Conservation (phyloP, 2,329 filamentous ascomycete species). For the Aspergillus brunneoviolaceus region DNA sequence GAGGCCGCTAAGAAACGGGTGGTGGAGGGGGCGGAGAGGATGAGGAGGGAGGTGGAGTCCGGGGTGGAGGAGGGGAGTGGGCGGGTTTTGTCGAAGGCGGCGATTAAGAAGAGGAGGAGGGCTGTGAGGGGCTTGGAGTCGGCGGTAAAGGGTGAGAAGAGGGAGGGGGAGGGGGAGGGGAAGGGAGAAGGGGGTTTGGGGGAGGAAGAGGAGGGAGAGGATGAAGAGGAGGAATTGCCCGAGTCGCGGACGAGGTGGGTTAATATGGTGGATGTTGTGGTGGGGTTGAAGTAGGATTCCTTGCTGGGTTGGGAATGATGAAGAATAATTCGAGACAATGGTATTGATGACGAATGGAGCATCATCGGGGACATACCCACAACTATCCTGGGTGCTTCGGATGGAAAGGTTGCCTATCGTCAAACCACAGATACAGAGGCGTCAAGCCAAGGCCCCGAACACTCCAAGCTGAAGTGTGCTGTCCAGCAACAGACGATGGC, state of each 20-base stretch:
- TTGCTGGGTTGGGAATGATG: not conserved
- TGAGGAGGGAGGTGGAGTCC: constrained; percentile 16
- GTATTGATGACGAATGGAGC: too few relatives aligned
- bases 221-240: constrained; percentile 35
- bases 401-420: too few relatives aligned
- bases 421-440: too few relatives aligned
- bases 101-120: not conserved
- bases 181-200: constrained; percentile 19
- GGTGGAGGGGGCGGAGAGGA: constrained; percentile 26
- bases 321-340: too few relatives aligned
- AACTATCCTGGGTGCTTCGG: too few relatives aligned
- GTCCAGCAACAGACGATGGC: too few relatives aligned
- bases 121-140: not conserved
- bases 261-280: constrained; percentile 48
- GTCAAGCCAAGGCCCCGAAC: not conserved
- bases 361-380: too few relatives aligned
- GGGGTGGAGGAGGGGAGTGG: constrained; percentile 3
- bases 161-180: constrained; percentile 13
- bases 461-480: too few relatives aligned
- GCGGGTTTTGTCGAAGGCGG: not conserved
- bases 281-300: constrained; percentile 39
- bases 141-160: constrained; percentile 4
- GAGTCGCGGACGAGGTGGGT: constrained; percentile 49
- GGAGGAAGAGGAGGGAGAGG: constrained; percentile 5
- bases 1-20: constrained; percentile 26